Base-by-base conservation (phyloP, 108 stramenopile species). In the Cyclotella baltica region DNA sequence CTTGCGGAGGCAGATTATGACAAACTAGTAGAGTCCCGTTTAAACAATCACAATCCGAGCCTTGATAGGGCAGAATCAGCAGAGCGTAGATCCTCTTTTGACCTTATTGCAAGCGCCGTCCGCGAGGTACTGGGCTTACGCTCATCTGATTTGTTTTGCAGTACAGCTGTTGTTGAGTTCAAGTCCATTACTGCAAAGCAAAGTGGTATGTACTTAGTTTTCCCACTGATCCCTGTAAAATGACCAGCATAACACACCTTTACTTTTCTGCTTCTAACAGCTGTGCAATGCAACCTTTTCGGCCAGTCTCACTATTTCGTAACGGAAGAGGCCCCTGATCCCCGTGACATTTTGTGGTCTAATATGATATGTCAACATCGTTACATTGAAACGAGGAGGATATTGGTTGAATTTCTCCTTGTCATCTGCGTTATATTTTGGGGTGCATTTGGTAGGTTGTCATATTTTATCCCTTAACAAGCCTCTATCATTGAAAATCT, bases 141-240 rank as follows among this genome's bases (percentile, higher is more conserved):
- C 1, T 22, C 30, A 25, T 20, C 73, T 9, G 78, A 80, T 27
- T 76, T 80, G 23, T 68, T 72, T 30, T 73, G 70, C 66, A 61
- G 62, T 19, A 88, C 87, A 27, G 87, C 84, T 16, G 68, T 90
- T 69, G 87, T 90, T 22, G 79, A 78, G 58, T 90, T 90, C 81
- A 85, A 78, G 40, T 74, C 76, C 0, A 43, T 90, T 16, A 55
- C 84, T 31, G 75, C 86, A n/a, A 90, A 90, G 62, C 89, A 90
- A 62, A 65, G 75, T 57, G 89, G 86, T 70, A 77, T 66, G 89
- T 36, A 76, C 57, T 0, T 65, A 74, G 11, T 83, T 70, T 3
- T 48, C 37, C 4, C 59, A 33, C 11, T 35, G n/a, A 0, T 46
- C 37, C 18, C 19, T 20, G 5, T 8, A 55, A 52, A 81, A 23